Base-by-base conservation (phyloP, 2,329 filamentous ascomycete genomes). In the Geosmithia morbida region DNA sequence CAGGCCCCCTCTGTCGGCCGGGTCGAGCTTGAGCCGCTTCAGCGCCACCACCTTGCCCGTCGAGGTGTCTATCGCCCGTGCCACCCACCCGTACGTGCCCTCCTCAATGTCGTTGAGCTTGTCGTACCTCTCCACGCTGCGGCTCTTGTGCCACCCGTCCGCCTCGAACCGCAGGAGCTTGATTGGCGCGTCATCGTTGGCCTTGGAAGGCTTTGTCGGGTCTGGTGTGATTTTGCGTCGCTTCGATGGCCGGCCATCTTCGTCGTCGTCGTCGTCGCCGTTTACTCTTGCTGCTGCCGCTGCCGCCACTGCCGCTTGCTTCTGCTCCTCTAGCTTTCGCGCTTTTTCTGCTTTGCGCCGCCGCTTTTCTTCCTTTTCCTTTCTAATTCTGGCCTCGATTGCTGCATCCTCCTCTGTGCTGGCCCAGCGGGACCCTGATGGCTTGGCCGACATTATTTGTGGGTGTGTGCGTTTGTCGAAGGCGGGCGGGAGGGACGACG, bases 31-130 rank as follows among this genome's bases (percentile, higher is more conserved):
- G 48, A 97, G 73, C 59, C 88, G 83, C 71, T 98, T 98, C 53
- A 98, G 70, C 14, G 92, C 92, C 18, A 97, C 89, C 7, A 98
- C 75, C 49, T 83, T 77, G 33, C 85, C 85, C 0, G 85, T 90
- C 3, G 71, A 67, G 30, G 75, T 70, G 56, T 94, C 83, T 51
- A 74, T 81, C 13, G 88, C 92, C 49, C 92, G 76, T 48, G 89
- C 89, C 4, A 98, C 92, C 77, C 83, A 90, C 43, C 92, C 92
- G 64, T 98, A 98, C 8, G 88, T 88, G 37, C 92, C 92, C 68
- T 98, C 92, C 64, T 97, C 92, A 57, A 98, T 98, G 61, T 92
- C 85, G 63, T 98, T 98, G 49, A 98, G 72, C 55, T 86, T 85
- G 57, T 96, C 86, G 66, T 89, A 98, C 59, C 87, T 83, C 58